Evolutionary conservation across 2,329 filamentous ascomycete species (phyloP).

Genomic region (Cladorrhinum sp.): DNA sequence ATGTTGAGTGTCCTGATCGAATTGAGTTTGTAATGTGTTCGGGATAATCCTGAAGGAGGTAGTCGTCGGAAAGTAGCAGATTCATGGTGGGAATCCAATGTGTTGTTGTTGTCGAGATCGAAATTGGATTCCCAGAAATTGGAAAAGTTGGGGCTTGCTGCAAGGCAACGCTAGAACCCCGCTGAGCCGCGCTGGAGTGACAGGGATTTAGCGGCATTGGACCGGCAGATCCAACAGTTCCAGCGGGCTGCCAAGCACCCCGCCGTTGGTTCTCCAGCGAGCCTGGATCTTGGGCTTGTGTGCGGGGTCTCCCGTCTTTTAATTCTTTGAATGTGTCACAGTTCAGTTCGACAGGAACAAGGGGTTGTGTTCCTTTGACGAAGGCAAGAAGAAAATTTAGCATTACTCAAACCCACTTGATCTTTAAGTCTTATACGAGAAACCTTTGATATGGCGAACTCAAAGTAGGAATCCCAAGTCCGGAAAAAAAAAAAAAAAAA

Average conservation of each 20-base stretch:
- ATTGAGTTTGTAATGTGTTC: slow-evolving; percentile 86
- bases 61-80: slow-evolving; percentile 59
- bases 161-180: slow-evolving; percentile 19
- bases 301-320: background rate
- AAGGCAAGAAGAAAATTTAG: too few relatives aligned
- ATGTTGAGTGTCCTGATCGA: slow-evolving; percentile 65
- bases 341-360: too few relatives aligned
- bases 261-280: background rate
- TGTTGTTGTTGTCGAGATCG: slow-evolving; percentile 1
- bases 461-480: slow-evolving; percentile 44
- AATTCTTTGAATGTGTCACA: too few relatives aligned
- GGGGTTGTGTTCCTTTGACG: too few relatives aligned
- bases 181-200: slow-evolving; percentile 3
- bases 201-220: background rate
- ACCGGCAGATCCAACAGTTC: slow-evolving; percentile 8
- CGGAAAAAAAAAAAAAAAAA: background rate
- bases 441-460: slow-evolving; percentile 49
- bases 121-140: background rate
- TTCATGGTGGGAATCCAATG: slow-evolving; percentile 45
- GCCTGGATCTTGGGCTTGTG: background rate
- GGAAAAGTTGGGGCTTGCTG: slow-evolving; percentile 12
- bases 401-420: too few relatives aligned
- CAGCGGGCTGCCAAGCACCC: slow-evolving; percentile 1
- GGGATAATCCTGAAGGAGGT: slow-evolving; percentile 75
- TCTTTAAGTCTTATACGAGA: background rate